Conservation (phyloP, 179 eudicot genomes). For the Spergularia azorica region DNA sequence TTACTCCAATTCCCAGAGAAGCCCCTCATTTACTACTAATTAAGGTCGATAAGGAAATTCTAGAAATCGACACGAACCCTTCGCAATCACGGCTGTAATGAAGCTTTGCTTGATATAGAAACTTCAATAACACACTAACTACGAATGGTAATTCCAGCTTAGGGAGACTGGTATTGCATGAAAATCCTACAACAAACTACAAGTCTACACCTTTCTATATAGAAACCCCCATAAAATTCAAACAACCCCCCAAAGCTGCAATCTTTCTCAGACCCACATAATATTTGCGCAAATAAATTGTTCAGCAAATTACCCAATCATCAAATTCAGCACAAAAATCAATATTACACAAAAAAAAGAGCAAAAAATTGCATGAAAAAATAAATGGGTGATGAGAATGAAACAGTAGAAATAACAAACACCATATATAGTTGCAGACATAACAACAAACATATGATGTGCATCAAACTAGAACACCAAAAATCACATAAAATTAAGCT, state of each 20-base stretch:
- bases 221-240: background rate
- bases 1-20: no score
- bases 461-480: background rate
- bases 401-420: conserved; percentile 12
- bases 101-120: no score
- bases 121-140: no score
- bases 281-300: background rate
- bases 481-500: background rate
- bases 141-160: no score
- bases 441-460: conserved; percentile 11
- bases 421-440: background rate
- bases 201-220: no score
- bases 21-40: no score
- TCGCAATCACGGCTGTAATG: no score
- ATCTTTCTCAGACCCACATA: background rate
- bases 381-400: conserved; percentile 13
- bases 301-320: background rate
- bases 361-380: conserved; percentile 11
- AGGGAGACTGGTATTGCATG: background rate
- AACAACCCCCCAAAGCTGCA: background rate
- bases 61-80: no score
- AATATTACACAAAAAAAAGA: background rate
- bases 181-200: background rate
- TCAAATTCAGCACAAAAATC: background rate
- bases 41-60: no score